A percentile compares a stretch with the other conserved stretches of the same genome.
Evolutionary conservation across 345 rosid genomes (phyloP).

Genomic region (Eucalyptus urophylla): DNA sequence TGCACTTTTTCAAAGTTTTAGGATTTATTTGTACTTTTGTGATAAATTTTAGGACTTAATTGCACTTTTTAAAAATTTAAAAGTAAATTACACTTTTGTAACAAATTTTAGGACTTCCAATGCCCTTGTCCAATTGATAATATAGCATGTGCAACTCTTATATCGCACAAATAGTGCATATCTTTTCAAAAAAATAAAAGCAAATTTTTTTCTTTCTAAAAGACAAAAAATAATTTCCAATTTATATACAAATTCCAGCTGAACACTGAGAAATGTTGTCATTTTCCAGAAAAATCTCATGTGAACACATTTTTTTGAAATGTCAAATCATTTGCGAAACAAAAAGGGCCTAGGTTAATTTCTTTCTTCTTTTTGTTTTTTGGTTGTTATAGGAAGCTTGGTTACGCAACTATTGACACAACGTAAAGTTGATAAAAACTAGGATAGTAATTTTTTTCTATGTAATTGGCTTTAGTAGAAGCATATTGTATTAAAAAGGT

Average conservation of each 20-base stretch:
- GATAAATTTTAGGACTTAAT: too few species aligned
- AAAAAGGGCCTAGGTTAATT: neutral
- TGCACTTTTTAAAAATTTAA: rapidly evolving
- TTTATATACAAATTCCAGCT: too few species aligned
- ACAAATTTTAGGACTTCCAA: too few species aligned
- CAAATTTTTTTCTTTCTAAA: too few species aligned
- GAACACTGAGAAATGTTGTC: neutral
- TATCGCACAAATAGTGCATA: neutral
- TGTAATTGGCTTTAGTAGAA: neutral
- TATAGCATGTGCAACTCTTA: neutral
- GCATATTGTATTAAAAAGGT: neutral
- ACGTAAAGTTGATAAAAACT: neutral
- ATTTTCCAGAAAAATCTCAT: neutral
- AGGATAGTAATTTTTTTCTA: neutral
- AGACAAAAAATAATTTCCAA: neutral
- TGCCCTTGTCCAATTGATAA: too few species aligned
- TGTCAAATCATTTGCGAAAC: neutral
- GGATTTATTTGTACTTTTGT: too few species aligned
- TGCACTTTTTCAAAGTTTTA: too few species aligned
- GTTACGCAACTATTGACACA: neutral
- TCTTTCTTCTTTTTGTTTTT: neutral
- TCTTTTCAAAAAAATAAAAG: neutral
- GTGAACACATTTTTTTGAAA: too few species aligned
- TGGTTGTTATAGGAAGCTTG: neutral
- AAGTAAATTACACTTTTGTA: rapidly evolving